These are phyloP conservation scores for Gynochthodes officinalis DNA, from an alignment of 257 asterid genomes.

Conservation along the genomic window DNA sequence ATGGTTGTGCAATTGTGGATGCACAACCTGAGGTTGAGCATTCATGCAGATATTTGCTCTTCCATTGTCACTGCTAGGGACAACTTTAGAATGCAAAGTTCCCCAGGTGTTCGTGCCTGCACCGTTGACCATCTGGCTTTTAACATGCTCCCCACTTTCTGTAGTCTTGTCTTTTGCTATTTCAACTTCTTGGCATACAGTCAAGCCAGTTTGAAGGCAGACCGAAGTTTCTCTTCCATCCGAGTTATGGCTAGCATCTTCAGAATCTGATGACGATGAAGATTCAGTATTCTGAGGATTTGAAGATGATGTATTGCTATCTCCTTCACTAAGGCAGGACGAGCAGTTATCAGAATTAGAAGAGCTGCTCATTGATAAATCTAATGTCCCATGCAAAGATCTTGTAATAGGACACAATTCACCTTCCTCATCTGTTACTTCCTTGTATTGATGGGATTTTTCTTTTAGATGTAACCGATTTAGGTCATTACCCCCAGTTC, in stretches of 20 bases:
- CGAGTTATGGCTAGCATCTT: slow-evolving; percentile 64
- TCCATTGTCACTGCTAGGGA: slow-evolving; percentile 38
- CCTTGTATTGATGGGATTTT: slow-evolving; percentile 39
- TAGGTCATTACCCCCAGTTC: slow-evolving; percentile 22
- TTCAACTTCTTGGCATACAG: slow-evolving; percentile 29
- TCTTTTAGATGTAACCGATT: slow-evolving; percentile 27
- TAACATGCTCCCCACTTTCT: slow-evolving; percentile 27
- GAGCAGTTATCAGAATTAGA: slow-evolving; percentile 80
- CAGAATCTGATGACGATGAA: slow-evolving; percentile 75
- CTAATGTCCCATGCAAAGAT: slow-evolving; percentile 30
- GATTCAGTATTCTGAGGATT: slow-evolving; percentile 67
- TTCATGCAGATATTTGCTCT: slow-evolving; percentile 35
- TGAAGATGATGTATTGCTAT: slow-evolving; percentile 59
- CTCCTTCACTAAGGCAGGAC: slow-evolving; percentile 84
- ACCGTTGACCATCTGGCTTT: slow-evolving; percentile 27
- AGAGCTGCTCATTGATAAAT: slow-evolving; percentile 45
- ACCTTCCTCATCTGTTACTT: slow-evolving; percentile 40
- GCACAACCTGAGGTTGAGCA: slow-evolving; percentile 50
- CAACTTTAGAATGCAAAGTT: slow-evolving; percentile 32
- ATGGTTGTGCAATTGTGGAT: slow-evolving; percentile 59
- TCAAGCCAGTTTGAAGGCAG: slow-evolving; percentile 35
- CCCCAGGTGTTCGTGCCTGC: slow-evolving; percentile 29
- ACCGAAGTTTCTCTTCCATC: slow-evolving; percentile 56
- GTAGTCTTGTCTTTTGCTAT: slow-evolving; percentile 25
- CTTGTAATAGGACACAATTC: slow-evolving; percentile 25